Base-by-base conservation (phyloP, 352 stramenopile genomes). In the Pythium utonaiense region DNA sequence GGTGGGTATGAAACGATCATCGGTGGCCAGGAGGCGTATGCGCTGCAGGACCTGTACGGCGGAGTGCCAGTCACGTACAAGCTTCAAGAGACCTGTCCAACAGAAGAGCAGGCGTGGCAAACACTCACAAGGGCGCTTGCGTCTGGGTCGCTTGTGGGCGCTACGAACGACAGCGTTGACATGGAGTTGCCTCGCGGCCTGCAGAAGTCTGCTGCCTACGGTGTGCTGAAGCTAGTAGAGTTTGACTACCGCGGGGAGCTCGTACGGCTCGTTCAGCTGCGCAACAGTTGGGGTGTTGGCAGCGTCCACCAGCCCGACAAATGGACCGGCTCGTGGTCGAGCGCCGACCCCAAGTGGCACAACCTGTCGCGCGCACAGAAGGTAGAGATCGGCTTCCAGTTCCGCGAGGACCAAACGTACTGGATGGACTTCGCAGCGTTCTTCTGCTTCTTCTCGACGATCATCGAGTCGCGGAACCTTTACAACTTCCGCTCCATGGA, bases 1-100 rank as follows among this genome's bases (percentile, higher is more conserved):
- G 93, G 93, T 31, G 88, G 79, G 27, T 98, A 98, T 68, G 85
- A 92, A 38, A 69, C 74, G 5, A 91, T 98, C 45, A 75, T 96
- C 19, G 90, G 92, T 42, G 93, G 92, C 13, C 87, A 95, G 57
- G 85, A 95, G 36, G 63, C 76, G 1, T 87, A 87, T 38, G 80
- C 69, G 22, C 69, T 95, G 27, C 83, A 95, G 50, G 85, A 95
- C 53, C 57, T 95, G 1, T 93, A 78, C 24, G 85, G 85, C 38
- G 83, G 81, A n/a, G 71, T 93, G 8, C 81, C 85, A 24, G 45
- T 67, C 19, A 84, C 71, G 16, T 89, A 81, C 67, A 86, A 83
- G 33, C 68, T 91, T 14, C 80, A 89, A 21, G 80, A 90, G 33
- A 86, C 75, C 7, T 86, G 69, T 30, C 51, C 73, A 7, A 82